A percentile compares a stretch with the other conserved stretches of the same genome.
Conservation (phyloP, 805 yeast genomes). For the Wickerhamomyces alni region DNA sequence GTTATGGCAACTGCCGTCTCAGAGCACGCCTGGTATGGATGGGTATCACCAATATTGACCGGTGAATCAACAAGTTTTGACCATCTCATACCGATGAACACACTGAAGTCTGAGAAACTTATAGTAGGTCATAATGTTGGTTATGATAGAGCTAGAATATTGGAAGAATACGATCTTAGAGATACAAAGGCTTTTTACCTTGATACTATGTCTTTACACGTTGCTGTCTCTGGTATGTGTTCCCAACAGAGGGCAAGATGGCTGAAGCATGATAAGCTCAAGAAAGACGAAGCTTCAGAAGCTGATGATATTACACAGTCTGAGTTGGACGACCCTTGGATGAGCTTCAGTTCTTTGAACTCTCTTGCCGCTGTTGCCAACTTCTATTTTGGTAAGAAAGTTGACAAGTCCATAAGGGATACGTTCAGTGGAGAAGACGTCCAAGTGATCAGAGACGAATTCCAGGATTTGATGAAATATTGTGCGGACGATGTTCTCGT, state of each 20-base stretch:
- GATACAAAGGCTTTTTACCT: constrained; percentile 70
- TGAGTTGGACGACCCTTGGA: constrained; percentile 76
- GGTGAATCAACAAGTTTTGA: constrained; percentile 39
- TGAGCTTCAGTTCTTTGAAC: constrained; percentile 67
- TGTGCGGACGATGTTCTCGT: constrained; percentile 82
- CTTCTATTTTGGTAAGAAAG: constrained; percentile 62
- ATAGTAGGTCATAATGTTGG: constrained; percentile 88
- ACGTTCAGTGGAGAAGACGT: constrained; percentile 52
- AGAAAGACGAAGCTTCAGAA: constrained; percentile 14
- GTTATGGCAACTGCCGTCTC: constrained; percentile 79
- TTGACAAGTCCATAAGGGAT: constrained; percentile 68
- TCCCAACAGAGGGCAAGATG: constrained; percentile 83
- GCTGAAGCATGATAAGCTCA: constrained; percentile 45
- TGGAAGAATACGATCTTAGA: constrained; percentile 72
- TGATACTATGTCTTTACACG: constrained; percentile 91
- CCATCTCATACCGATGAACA: constrained; percentile 75
- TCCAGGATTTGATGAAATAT: constrained; percentile 61
- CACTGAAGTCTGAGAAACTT: constrained; percentile 40
- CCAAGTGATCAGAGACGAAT: constrained; percentile 45
- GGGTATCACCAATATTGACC: constrained; percentile 86
- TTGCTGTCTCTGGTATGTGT: constrained; percentile 88
- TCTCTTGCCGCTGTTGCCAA: constrained; percentile 74
- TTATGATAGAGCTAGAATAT: constrained; percentile 81
- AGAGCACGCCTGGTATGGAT: constrained; percentile 78
- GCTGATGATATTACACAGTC: constrained; percentile 19